Evolutionary conservation across 2,329 filamentous ascomycete genomes (phyloP).

Genomic region (Daldinia sp.): DNA sequence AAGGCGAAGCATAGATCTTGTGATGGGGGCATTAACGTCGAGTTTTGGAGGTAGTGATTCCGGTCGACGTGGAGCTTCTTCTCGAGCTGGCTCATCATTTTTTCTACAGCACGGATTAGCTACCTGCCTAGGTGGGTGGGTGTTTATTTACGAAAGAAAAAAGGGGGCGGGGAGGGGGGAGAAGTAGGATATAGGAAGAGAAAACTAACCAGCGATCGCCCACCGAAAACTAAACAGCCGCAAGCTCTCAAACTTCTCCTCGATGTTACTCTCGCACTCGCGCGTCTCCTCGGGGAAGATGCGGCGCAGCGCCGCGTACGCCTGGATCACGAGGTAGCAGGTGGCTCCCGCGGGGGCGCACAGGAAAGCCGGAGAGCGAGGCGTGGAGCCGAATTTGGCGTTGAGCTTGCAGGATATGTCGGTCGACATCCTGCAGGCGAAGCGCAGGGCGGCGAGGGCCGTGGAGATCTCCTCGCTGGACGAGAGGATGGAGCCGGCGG

Average conservation of each 20-base stretch:
- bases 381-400: constrained; percentile 34
- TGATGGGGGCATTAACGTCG: constrained; percentile 25
- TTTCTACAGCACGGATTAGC: constrained; percentile 37
- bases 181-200: neutral
- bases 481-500: constrained; percentile 4
- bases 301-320: constrained; percentile 40
- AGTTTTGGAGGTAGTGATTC: constrained; percentile 40
- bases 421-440: constrained; percentile 47
- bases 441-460: constrained; percentile 45
- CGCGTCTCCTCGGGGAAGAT: constrained; percentile 45
- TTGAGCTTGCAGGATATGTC: constrained; percentile 48
- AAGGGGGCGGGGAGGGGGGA: neutral
- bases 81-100: constrained; percentile 47
- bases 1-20: constrained; percentile 21
- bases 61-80: constrained; percentile 42
- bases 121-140: constrained; percentile 1
- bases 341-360: constrained; percentile 46
- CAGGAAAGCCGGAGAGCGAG: constrained; percentile 41
- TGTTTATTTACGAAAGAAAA: neutral
- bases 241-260: constrained; percentile 48
- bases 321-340: constrained; percentile 45
- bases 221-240: constrained; percentile 46
- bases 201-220: constrained; percentile 46
- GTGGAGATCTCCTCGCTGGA: constrained; percentile 38
- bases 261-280: constrained; percentile 43